Evolutionary conservation across 176 grass and related monocot species (phyloP), one percentile per base, ranked within the genome.

Genomic region (Elaeis guineensis): DNA sequence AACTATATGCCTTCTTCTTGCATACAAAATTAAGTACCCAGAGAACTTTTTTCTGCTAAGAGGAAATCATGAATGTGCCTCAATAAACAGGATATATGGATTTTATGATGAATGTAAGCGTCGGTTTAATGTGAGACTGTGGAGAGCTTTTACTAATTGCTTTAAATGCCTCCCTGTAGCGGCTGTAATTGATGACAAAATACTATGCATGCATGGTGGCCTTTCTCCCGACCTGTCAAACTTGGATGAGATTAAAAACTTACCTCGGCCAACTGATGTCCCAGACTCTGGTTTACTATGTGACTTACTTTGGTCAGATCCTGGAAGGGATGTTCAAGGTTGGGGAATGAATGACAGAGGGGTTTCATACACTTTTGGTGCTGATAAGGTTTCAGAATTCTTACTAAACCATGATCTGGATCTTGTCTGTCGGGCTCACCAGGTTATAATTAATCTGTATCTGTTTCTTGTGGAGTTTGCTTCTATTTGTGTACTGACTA

Each of bases 101-200:
- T 95, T 95, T 54, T 95, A 95, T 70, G 90, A 95, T 39, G 85
- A 95, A 78, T 95, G 90, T 79, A 95, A 95, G 52, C 86, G 90
- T 0, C 54, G 83, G 21, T 95, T 95, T 75, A 95, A 89, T 64
- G 86, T 95, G 71, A 75, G 86, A 19, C 67, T 95, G 54, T 95
- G 90, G 86, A 95, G 71, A 72, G 76, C 90, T 66, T 95, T 95
- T 71, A 95, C 86, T 24, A 83, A 95, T 3, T 95, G 90, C 64
- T 95, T 95, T 75, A 95, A 95, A 64, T 90, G 86, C 32, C 90
- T 95, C 50, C 90, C 86, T 9, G 86, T 95, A 70, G 90, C 86
- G 24, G 90, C 90, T 50, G 52, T 95, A 72, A 83, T 95, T 16
- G 90, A 95, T 78, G 90, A 95, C 72, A 90, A 95, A 61, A 95